Percentiles rank a stretch among this genome's conserved stretches.
These are phyloP conservation scores for Penicillium sp. DNA, from an alignment of 2,329 filamentous ascomycete species.

Conservation along the genomic window DNA sequence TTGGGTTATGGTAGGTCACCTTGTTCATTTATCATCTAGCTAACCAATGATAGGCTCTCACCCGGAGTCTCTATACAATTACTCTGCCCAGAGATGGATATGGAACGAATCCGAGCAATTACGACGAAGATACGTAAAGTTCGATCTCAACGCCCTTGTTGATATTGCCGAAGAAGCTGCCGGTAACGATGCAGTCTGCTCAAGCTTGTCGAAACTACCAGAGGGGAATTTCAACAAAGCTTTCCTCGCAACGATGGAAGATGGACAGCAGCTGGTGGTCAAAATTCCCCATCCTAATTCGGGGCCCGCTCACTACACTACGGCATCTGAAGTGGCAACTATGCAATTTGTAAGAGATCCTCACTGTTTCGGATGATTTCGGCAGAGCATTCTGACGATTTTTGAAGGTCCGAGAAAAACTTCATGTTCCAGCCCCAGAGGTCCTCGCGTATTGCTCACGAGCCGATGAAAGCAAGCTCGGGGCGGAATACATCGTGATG, in stretches of 20 bases:
- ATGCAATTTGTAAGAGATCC: background rate
- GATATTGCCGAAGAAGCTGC: background rate
- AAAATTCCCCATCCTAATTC: background rate
- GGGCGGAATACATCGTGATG: background rate
- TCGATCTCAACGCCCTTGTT: background rate
- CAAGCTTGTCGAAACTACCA: background rate
- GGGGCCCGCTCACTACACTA: background rate
- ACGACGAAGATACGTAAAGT: background rate
- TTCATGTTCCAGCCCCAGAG: background rate
- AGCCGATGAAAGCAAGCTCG: background rate
- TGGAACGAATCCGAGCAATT: background rate
- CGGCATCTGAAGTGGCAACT: background rate
- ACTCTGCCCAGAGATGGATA: background rate
- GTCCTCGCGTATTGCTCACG: background rate
- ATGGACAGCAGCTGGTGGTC: background rate
- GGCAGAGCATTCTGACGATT: background rate
- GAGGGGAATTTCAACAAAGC: background rate
- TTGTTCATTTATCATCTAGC: background rate
- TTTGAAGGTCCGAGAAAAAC: background rate
- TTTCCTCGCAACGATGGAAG: background rate
- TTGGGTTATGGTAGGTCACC: background rate
- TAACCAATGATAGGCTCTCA: background rate
- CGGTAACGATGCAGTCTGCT: background rate
- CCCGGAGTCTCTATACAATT: background rate
- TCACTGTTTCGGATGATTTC: background rate